phyloP scores from a whole-genome alignment of 2,329 filamentous ascomycete genomes.

The Penicillium palitans region DNA sequence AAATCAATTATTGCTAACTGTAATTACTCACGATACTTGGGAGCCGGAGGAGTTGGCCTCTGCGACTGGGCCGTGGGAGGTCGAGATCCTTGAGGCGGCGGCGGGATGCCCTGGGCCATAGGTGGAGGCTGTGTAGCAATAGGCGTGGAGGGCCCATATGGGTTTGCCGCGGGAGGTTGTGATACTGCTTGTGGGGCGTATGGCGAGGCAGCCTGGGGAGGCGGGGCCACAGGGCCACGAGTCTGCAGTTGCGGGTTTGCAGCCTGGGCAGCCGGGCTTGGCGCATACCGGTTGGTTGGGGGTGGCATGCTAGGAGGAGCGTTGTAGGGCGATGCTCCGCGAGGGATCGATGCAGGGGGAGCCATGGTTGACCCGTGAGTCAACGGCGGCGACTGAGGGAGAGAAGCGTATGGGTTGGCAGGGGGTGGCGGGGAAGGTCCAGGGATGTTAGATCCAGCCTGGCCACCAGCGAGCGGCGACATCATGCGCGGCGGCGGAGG shows the following conservation, averaged over 20 bases:
- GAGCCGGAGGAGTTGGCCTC: conserved; percentile 50
- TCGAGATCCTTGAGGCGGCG: conserved; percentile 44
- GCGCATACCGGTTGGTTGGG: conserved; percentile 74
- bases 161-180: conserved; percentile 41
- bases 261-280: conserved; percentile 60
- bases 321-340: conserved; percentile 84
- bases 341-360: conserved; percentile 59
- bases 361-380: conserved; percentile 36
- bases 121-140: conserved; percentile 41
- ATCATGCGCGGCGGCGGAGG: conserved; percentile 65
- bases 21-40: conserved; percentile 64
- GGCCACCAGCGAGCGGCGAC: conserved; percentile 65
- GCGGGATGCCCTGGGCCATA: conserved; percentile 34
- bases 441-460: conserved; percentile 59
- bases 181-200: conserved; percentile 59
- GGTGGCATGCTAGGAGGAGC: conserved; percentile 69
- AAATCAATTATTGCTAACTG: not conserved
- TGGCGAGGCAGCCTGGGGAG: conserved; percentile 47
- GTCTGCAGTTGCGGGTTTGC: conserved; percentile 48
- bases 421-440: conserved; percentile 55
- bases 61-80: conserved; percentile 54
- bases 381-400: conserved; percentile 46
- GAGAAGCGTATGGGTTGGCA: conserved; percentile 41
- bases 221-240: conserved; percentile 53
- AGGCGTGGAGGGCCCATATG: conserved; percentile 50